Conservation (phyloP, 805 yeast species). For the Grigorovia yakushimaensis region DNA sequence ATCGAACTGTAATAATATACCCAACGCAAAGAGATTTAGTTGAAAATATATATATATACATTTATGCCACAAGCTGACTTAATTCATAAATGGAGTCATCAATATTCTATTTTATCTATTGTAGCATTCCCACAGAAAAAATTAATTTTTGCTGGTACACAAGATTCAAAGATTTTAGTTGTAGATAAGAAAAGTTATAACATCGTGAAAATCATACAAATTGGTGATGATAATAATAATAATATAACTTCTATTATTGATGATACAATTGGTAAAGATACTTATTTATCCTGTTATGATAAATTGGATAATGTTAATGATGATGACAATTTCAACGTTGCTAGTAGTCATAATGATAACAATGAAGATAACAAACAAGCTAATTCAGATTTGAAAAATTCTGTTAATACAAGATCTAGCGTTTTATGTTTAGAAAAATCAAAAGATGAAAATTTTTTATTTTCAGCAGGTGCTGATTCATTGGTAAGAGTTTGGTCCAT, state of each 20-base stretch:
- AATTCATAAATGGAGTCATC: slow-evolving; percentile 69
- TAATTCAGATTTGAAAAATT: neutral
- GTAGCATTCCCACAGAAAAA: slow-evolving; percentile 49
- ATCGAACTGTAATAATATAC: no score
- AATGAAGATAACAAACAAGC: neutral
- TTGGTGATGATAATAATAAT: slow-evolving; percentile 33
- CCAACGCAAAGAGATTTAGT: no score
- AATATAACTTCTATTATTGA: neutral
- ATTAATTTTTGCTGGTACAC: slow-evolving; percentile 80
- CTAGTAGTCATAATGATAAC: neutral
- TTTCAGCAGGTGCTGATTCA: slow-evolving; percentile 88
- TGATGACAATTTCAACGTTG: neutral
- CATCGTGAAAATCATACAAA: slow-evolving; percentile 32
- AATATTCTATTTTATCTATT: slow-evolving; percentile 64
- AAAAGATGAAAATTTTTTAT: slow-evolving; percentile 45
- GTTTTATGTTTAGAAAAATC: slow-evolving; percentile 59
- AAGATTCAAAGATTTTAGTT: slow-evolving; percentile 67
- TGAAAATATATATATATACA: no score
- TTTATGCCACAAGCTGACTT: slow-evolving; percentile 17
- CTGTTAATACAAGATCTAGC: slow-evolving; percentile 25
- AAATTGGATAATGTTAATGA: neutral
- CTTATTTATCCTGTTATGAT: neutral
- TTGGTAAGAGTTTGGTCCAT: slow-evolving; percentile 79
- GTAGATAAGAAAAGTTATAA: slow-evolving; percentile 60
- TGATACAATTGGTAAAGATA: neutral